phyloP scores from a whole-genome alignment of 2,329 filamentous ascomycete species.

The Fusarium sp. region DNA sequence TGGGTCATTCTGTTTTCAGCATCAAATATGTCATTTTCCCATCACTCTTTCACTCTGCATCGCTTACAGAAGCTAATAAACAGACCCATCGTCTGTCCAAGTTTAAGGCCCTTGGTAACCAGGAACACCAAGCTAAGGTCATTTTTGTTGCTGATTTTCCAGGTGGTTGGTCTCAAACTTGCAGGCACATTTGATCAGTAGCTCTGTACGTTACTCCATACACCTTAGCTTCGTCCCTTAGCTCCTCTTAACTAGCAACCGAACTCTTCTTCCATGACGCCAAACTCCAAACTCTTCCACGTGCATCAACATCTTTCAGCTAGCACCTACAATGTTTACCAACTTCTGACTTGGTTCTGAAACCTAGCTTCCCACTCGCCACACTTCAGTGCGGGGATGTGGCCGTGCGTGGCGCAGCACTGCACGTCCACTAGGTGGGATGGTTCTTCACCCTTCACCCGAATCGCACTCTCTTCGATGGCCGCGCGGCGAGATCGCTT shows the following conservation, averaged over 20 bases:
- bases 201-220: not conserved
- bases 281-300: slow-evolving; percentile 14
- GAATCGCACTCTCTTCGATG: slow-evolving; percentile 45
- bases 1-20: not conserved
- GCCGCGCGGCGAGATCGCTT: slow-evolving; percentile 36
- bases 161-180: not conserved
- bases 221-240: not conserved
- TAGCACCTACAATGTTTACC: slow-evolving; percentile 11
- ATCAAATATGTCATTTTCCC: slow-evolving; percentile 24
- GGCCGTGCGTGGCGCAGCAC: slow-evolving; percentile 20
- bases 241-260: not conserved
- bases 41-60: slow-evolving; percentile 9
- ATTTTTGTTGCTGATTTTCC: not conserved
- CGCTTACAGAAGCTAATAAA: slow-evolving; percentile 3
- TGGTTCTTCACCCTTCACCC: slow-evolving; percentile 27
- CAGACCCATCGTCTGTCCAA: slow-evolving; percentile 9
- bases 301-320: not conserved
- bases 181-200: not conserved
- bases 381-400: slow-evolving; percentile 18
- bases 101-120: not conserved
- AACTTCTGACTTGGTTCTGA: slow-evolving; percentile 36
- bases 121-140: not conserved
- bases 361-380: slow-evolving; percentile 22
- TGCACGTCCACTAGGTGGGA: not conserved
- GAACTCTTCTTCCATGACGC: slow-evolving; percentile 16